phyloP scores from a whole-genome alignment of 2,329 filamentous ascomycete species.

The Xenoacremonium recifei region DNA sequence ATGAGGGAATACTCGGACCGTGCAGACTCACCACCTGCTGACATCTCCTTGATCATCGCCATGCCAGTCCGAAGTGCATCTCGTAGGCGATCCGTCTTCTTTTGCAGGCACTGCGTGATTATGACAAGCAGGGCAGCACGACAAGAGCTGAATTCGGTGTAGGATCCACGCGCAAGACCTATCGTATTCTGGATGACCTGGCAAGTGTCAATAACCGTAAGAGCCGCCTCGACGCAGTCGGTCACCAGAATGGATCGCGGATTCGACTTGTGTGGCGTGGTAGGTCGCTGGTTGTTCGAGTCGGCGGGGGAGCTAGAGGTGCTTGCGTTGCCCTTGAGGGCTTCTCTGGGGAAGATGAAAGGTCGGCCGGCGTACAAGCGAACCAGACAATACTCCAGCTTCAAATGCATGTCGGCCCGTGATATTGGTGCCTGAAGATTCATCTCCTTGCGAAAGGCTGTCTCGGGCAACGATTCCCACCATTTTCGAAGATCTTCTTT shows the following conservation, averaged over 20 bases:
- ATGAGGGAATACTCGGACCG: constrained; percentile 53
- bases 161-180: constrained; percentile 53
- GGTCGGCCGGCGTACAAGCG: constrained; percentile 54
- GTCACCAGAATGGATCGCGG: constrained; percentile 41
- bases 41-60: constrained; percentile 52
- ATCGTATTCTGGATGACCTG: constrained; percentile 47
- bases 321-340: constrained; percentile 24
- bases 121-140: constrained; percentile 52
- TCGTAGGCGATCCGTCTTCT: constrained; percentile 38
- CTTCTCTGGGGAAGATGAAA: constrained; percentile 44
- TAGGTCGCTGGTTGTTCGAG: constrained; percentile 25
- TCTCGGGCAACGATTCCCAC: constrained; percentile 36
- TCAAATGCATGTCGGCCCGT: constrained; percentile 49
- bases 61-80: constrained; percentile 48
- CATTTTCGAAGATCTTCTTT: constrained; percentile 36
- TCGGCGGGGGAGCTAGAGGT: constrained; percentile 30
- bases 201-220: constrained; percentile 50
- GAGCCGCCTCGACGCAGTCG: constrained; percentile 52
- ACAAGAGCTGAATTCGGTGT: constrained; percentile 56
- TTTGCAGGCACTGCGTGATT: constrained; percentile 37
- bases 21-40: constrained; percentile 49
- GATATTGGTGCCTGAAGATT: constrained; percentile 39
- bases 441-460: constrained; percentile 35
- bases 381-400: constrained; percentile 51
- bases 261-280: constrained; percentile 28